Percentiles rank a stretch among this genome's conserved stretches.
Conservation (phyloP, 805 yeast genomes). For the Ogataea pilisensis region DNA sequence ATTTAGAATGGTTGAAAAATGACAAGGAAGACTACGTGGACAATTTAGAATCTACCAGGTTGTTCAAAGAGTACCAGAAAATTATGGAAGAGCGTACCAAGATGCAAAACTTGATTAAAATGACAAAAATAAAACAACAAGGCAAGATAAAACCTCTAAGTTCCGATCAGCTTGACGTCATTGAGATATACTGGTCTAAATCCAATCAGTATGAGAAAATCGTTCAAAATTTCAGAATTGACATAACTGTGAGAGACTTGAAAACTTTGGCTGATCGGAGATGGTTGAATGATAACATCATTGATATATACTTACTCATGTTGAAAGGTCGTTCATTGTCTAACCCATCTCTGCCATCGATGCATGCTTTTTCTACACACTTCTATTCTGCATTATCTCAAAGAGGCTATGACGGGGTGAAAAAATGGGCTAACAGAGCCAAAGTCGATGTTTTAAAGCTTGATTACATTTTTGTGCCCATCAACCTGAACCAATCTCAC, state of each 20-base stretch:
- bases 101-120: conserved; percentile 32
- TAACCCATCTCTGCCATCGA: conserved; percentile 27
- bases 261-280: conserved; percentile 61
- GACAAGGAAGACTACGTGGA: conserved; percentile 30
- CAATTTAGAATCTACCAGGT: conserved; percentile 26
- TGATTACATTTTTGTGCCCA: conserved; percentile 73
- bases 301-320: conserved; percentile 71
- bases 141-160: conserved; percentile 30
- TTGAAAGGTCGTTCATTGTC: conserved; percentile 38
- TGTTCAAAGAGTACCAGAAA: conserved; percentile 40
- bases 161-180: conserved; percentile 29
- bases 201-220: conserved; percentile 25
- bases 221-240: conserved; percentile 43
- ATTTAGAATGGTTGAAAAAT: conserved; percentile 29
- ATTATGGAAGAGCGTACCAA: conserved; percentile 39
- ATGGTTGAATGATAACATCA: conserved; percentile 91
- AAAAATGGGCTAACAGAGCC: conserved; percentile 78
- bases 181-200: conserved; percentile 33
- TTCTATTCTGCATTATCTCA: conserved; percentile 69
- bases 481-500: conserved; percentile 79
- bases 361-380: conserved; percentile 82
- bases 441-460: conserved; percentile 60
- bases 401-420: conserved; percentile 78
- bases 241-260: conserved; percentile 62
- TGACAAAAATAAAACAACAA: conserved; percentile 34